Conservation (phyloP, 2,329 filamentous ascomycete genomes). For the Ciborinia camelliae region DNA sequence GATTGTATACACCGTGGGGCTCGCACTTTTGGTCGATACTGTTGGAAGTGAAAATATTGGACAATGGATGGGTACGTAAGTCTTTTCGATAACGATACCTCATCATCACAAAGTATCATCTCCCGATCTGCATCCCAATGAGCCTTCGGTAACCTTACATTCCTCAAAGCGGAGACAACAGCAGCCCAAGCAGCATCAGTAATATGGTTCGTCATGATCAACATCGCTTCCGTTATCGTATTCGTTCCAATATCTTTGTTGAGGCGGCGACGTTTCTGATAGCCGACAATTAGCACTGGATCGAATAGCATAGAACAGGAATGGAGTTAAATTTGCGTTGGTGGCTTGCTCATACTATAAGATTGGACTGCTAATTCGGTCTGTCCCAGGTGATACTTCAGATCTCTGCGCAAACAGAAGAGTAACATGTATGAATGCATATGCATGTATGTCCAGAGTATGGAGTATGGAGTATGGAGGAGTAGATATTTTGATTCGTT, state of each 20-base stretch:
- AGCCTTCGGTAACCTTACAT: slow-evolving; percentile 74
- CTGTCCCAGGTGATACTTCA: neutral
- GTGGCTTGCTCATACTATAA: neutral
- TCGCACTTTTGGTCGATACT: slow-evolving; percentile 67
- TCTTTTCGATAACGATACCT: slow-evolving; percentile 49
- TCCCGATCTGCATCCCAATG: slow-evolving; percentile 83
- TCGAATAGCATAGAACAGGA: neutral
- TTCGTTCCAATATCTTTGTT: slow-evolving; percentile 71
- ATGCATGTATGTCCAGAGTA: no score
- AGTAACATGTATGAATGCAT: no score
- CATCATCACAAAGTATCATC: slow-evolving; percentile 70
- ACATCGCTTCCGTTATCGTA: slow-evolving; percentile 76
- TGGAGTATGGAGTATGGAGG: no score
- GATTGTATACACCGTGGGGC: slow-evolving; percentile 69
- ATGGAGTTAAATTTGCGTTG: neutral
- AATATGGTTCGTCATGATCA: slow-evolving; percentile 57
- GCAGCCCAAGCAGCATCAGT: slow-evolving; percentile 83
- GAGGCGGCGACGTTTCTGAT: slow-evolving; percentile 1
- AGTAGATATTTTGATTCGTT: no score
- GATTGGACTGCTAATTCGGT: neutral
- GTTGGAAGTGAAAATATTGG: slow-evolving; percentile 58
- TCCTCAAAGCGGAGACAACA: slow-evolving; percentile 72
- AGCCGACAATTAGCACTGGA: slow-evolving; percentile 6
- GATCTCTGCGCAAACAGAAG: no score
- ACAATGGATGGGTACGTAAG: slow-evolving; percentile 59